phyloP scores from a whole-genome alignment of 2,329 filamentous ascomycete genomes.

The Lachnellula cervina region DNA sequence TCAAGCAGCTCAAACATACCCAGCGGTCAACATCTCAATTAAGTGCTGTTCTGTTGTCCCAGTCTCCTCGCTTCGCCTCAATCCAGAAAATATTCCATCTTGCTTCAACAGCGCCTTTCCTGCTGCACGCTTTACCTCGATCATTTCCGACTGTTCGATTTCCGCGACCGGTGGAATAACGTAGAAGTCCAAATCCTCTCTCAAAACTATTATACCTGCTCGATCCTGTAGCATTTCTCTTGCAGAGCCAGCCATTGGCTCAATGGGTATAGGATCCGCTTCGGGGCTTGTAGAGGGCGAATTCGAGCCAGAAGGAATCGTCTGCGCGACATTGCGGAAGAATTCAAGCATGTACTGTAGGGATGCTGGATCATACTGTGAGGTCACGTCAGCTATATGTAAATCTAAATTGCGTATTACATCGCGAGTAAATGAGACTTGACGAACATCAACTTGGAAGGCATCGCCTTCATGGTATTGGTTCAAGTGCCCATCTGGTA shows the following conservation, averaged over 20 bases:
- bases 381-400: constrained; percentile 38
- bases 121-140: constrained; percentile 89
- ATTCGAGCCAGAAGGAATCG: constrained; percentile 72
- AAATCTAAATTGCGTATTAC: constrained; percentile 36
- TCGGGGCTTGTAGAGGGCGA: constrained; percentile 64
- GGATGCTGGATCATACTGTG: constrained; percentile 90
- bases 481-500: constrained; percentile 94
- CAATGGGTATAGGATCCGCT: constrained; percentile 61
- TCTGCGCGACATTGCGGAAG: constrained; percentile 91
- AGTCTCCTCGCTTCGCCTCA: constrained; percentile 91
- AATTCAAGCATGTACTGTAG: constrained; percentile 99
- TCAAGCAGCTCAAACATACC: constrained; percentile 55
- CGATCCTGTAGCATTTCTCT: constrained; percentile 78
- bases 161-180: constrained; percentile 82
- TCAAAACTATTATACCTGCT: constrained; percentile 92
- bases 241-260: constrained; percentile 65
- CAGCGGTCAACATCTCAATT: constrained; percentile 98
- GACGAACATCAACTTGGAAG: constrained; percentile 92
- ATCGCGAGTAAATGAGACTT: constrained; percentile 30
- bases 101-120: constrained; percentile 82
- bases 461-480: constrained; percentile 89
- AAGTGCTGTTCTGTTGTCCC: constrained; percentile 97
- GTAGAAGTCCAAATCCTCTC: constrained; percentile 97
- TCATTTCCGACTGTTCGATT: constrained; percentile 86
- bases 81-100: constrained; percentile 90